Base-by-base conservation (phyloP, 495 filamentous ascomycete species). In the Rostrohypoxylon terebratum region DNA sequence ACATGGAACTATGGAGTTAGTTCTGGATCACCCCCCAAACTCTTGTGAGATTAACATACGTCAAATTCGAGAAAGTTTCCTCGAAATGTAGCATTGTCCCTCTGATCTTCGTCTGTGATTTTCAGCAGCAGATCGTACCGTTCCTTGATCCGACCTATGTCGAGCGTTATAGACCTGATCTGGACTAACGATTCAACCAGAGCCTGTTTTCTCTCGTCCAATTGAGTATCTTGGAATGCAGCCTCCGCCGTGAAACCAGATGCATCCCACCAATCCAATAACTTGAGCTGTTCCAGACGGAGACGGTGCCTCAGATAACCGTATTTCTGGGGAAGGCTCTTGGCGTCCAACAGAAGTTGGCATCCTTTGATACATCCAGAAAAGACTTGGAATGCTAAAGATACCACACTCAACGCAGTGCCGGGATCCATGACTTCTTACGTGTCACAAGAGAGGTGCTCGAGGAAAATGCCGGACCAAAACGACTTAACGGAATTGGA, bases 371-470 rank as follows among this genome's bases (percentile, higher is more conserved):
- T 28, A 11, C 48, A 53, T 1, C 48, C 48, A 31, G 48, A 18
- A n/a, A 53, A 53, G 20, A 53, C 21, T 28, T 53, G 48, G 48
- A 53, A 53, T 53, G 48, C 18, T 28, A 53, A 14, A 53, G 48
- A 53, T 53, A 28, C 20, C 20, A 53, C 48, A 14, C 48, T 11
- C 4, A 53, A n/a, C 13, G 48, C 48, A 20, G 48, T 53, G 4
- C 48, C 48, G 48, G 48, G 48, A 53, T 53, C 48, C 48, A 53
- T 53, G 48, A 6, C 48, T n/a, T 21, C 25, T 28, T 25, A 25
- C 18, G 9, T 53, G 20, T 20, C 14, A 45, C 42, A 20, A 45
- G 5, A 45, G 13, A 0, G 16, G 3, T 7, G 14, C 42, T 45
- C 0, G 6, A 45, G 8, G 42, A 20, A 45, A 45, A 5, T 20